A percentile compares a stretch with the other conserved stretches of the same genome.
phyloP scores from a whole-genome alignment of 2,329 filamentous ascomycete genomes.

The Penicillium expansum region DNA sequence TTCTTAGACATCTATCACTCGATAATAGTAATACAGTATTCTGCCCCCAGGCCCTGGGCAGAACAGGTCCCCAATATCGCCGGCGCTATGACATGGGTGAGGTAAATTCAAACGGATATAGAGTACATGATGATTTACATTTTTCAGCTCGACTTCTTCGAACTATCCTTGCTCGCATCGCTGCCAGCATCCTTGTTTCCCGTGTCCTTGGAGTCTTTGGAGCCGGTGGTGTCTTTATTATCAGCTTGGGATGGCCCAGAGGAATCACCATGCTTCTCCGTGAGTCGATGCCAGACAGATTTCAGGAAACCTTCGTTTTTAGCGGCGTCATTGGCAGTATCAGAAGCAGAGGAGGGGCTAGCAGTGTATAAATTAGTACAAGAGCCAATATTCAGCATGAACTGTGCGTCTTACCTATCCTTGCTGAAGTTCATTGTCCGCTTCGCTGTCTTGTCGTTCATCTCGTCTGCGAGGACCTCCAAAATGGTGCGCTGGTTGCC shows the following conservation, averaged over 20 bases:
- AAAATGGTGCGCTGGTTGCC: slow-evolving; percentile 88
- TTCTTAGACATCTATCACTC: slow-evolving; percentile 21
- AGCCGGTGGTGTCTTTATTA: slow-evolving; percentile 28
- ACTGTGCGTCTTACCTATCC: slow-evolving; percentile 49
- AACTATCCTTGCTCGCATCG: slow-evolving; percentile 30
- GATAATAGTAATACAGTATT: slow-evolving; percentile 22
- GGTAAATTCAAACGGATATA: slow-evolving; percentile 34
- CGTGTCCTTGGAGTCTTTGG: slow-evolving; percentile 18
- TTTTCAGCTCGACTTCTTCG: slow-evolving; percentile 40
- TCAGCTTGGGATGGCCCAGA: slow-evolving; percentile 29
- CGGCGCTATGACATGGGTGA: slow-evolving; percentile 38
- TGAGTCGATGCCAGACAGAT: slow-evolving; percentile 87
- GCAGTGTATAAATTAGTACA: background rate
- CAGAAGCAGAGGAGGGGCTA: slow-evolving; percentile 25
- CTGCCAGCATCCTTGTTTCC: slow-evolving; percentile 16
- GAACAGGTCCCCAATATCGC: slow-evolving; percentile 32
- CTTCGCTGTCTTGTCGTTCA: slow-evolving; percentile 88
- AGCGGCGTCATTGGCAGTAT: slow-evolving; percentile 50
- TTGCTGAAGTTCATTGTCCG: slow-evolving; percentile 79
- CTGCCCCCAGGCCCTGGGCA: slow-evolving; percentile 16
- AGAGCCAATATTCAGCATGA: background rate
- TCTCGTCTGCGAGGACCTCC: slow-evolving; percentile 95
- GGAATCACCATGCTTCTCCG: slow-evolving; percentile 51
- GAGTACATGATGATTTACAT: slow-evolving; percentile 25
- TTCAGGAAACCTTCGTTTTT: slow-evolving; percentile 89